Evolutionary conservation across 2,329 filamentous ascomycete species (phyloP).

Genomic region (Cladophialophora chaetospira): DNA sequence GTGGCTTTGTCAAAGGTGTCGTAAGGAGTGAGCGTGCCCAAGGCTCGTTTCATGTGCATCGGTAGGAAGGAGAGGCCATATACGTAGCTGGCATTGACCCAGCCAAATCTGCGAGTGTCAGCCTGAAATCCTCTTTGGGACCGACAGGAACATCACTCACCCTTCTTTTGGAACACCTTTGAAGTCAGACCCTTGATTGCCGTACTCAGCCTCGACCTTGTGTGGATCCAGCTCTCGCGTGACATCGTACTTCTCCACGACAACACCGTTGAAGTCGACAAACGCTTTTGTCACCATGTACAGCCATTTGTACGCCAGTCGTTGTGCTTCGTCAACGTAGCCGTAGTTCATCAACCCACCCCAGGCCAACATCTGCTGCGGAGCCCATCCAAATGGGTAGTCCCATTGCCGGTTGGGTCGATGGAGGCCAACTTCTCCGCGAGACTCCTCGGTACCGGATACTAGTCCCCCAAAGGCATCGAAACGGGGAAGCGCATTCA

Average conservation of each 20-base stretch:
- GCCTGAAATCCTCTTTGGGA: too few relatives aligned
- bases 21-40: constrained; percentile 85
- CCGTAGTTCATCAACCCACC: constrained; percentile 88
- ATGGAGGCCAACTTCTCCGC: constrained; percentile 75
- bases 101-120: constrained; percentile 72
- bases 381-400: constrained; percentile 96
- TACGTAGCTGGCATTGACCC: constrained; percentile 98
- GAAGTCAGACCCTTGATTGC: constrained; percentile 93
- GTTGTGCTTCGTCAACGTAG: constrained; percentile 84
- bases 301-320: constrained; percentile 92
- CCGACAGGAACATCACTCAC: constrained; percentile 70
- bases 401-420: constrained; percentile 98
- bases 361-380: constrained; percentile 98
- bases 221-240: constrained; percentile 87
- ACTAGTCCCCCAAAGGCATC: constrained; percentile 85
- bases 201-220: constrained; percentile 93
- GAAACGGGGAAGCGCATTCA: constrained; percentile 79
- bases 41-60: constrained; percentile 82
- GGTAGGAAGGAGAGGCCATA: constrained; percentile 88
- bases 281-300: constrained; percentile 99
- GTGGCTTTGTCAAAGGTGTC: constrained; percentile 75
- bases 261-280: constrained; percentile 96
- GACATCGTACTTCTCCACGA: constrained; percentile 98
- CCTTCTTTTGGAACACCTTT: constrained; percentile 95
- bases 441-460: constrained; percentile 85